Base-by-base conservation (phyloP, 441 rosid genomes). In the Populus hybrid region DNA sequence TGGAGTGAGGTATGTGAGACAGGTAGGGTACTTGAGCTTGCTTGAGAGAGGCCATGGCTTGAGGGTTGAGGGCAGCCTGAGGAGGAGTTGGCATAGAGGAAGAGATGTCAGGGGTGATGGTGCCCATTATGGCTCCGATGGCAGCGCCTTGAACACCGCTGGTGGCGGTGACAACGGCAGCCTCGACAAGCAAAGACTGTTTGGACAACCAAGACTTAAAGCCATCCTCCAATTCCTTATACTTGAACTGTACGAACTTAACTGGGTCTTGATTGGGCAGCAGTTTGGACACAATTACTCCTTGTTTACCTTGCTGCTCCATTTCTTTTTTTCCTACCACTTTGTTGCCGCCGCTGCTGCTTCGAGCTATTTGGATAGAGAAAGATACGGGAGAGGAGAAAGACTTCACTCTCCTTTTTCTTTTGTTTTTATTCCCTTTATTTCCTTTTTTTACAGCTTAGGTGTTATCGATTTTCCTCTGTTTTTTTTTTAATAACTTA, bases 71-170 rank as follows among this genome's bases (percentile, higher is more conserved):
- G 78, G 82, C 40, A 69, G 82, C 84, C 66, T 68, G 84, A 23
- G 98, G 87, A 28, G 91, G 88, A 76, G 92, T 66, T 14, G 85
- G 84, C 10, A 88, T 76, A 67, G 89, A 42, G 30, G 93, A 73
- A 63, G 94, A 84, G 76, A 90, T 79, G 78, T 95, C 97, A 63
- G 76, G 84, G 67, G 96, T 89, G 18, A 95, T 88, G 30, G 88
- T 88, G 0, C 98, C 96, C 97, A 95, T 90, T 35, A 95, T 68
- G 40, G 83, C 97, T 2, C 99, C 99, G 63, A 95, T 93, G 67
- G 92, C 93, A 4, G 94, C 99, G 54, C 99, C 99, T 82, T 95
- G 97, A 34, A 81, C 79, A 7, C 88, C 89, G 73, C 89, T 82
- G 84, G 93, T 91, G 88, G 87, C 89, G 61, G 96, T 88, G 42